phyloP scores from a whole-genome alignment of 768 basidiomycete species.

The Lentinula lateritia region DNA sequence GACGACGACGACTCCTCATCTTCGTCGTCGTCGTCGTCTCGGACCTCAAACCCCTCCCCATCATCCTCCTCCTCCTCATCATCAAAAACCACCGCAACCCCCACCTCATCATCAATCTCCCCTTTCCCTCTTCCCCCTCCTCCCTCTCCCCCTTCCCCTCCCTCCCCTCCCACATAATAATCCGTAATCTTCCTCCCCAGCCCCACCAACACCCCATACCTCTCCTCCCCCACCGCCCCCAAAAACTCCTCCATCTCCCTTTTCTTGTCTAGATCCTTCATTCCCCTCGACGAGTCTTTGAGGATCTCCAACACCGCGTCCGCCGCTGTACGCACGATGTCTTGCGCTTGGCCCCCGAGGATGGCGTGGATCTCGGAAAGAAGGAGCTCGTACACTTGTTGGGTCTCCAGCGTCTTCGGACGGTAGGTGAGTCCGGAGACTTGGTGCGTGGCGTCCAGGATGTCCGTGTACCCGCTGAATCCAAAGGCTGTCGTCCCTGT shows the following conservation, averaged over 20 bases:
- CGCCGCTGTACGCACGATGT: constrained; percentile 93
- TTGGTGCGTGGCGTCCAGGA: constrained; percentile 90
- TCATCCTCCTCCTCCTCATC: constrained; percentile 93
- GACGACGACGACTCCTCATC: constrained; percentile 47
- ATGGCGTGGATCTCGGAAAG: constrained; percentile 74
- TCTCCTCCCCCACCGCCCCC: constrained; percentile 61
- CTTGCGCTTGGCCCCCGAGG: constrained; percentile 93
- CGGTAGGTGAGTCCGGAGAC: constrained; percentile 91
- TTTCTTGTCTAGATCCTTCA: constrained; percentile 98
- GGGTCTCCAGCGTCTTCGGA: constrained; percentile 89
- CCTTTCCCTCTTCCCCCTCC: constrained; percentile 69
- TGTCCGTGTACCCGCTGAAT: constrained; percentile 57
- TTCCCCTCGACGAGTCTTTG: constrained; percentile 61
- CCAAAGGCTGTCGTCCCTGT: constrained; percentile 48
- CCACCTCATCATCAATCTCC: constrained; percentile 92
- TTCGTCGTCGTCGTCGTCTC: constrained; percentile 60
- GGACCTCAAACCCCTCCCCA: constrained; percentile 82
- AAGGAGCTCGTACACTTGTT: constrained; percentile 92
- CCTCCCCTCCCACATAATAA: constrained; percentile 75
- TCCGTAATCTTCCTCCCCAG: constrained; percentile 95
- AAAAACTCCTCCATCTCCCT: constrained; percentile 81
- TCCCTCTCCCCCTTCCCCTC: constrained; percentile 67
- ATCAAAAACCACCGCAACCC: constrained; percentile 97
- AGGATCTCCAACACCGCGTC: constrained; percentile 84
- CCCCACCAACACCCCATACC: constrained; percentile 77